Conservation (phyloP, 805 yeast genomes). For the Teunomyces panamensis region DNA sequence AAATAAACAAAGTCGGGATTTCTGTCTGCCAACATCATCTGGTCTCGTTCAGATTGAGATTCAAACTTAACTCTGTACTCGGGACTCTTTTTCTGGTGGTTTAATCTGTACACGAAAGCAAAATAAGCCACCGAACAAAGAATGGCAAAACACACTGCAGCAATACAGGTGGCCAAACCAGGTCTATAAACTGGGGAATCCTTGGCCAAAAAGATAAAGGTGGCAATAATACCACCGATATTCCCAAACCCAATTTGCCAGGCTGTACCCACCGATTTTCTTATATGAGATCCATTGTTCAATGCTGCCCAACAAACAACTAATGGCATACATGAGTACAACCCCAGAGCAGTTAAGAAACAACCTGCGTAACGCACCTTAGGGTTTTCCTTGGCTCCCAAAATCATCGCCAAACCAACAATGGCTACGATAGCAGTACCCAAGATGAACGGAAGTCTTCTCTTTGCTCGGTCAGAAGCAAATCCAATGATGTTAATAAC, state of each 20-base stretch:
- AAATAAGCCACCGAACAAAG: constrained; percentile 32
- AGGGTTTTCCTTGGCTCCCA: constrained; percentile 42
- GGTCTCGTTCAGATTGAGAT: constrained; percentile 25
- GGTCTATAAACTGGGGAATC: constrained; percentile 60
- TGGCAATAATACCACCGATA: constrained; percentile 67
- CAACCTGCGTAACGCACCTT: constrained; percentile 57
- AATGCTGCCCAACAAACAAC: constrained; percentile 64
- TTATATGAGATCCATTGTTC: constrained; percentile 60
- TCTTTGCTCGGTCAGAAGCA: constrained; percentile 44
- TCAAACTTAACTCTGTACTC: constrained; percentile 25
- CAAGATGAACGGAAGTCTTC: constrained; percentile 46
- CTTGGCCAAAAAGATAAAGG: constrained; percentile 50
- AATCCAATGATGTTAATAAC: constrained; percentile 60
- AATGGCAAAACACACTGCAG: constrained; percentile 44
- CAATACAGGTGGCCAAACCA: constrained; percentile 53
- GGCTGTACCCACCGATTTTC: constrained; percentile 58
- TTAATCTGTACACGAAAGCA: constrained; percentile 19
- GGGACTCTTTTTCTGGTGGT: constrained; percentile 20
- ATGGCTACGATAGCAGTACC: constrained; percentile 39
- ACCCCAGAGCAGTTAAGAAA: constrained; percentile 56
- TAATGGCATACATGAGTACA: constrained; percentile 67
- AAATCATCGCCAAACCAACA: constrained; percentile 54
- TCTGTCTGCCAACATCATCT: constrained; percentile 34
- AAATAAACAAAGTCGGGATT: constrained; percentile 35
- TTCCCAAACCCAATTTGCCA: constrained; percentile 71